These are phyloP conservation scores for Tardiomyces blankii DNA, from an alignment of 1,139 yeast genomes.

Conservation along the genomic window DNA sequence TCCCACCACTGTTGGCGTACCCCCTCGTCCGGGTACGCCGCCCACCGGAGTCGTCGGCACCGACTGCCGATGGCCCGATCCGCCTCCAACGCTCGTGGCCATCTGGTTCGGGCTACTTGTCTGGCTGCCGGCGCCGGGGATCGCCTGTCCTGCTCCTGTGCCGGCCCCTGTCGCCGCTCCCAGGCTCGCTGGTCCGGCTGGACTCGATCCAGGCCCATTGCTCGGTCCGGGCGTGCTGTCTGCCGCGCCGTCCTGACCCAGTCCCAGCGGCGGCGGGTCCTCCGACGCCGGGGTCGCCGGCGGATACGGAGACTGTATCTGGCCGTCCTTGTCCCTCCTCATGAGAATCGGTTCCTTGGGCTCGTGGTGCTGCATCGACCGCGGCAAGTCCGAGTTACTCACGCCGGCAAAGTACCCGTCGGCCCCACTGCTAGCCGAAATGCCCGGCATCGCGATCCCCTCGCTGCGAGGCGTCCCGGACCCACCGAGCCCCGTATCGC, in stretches of 20 bases:
- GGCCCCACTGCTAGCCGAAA: background rate
- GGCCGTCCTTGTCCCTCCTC: slow-evolving; percentile 18
- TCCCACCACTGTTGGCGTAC: background rate
- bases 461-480: background rate
- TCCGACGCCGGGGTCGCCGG: slow-evolving; percentile 1
- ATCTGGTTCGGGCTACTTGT: too few species aligned
- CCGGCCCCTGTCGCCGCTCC: background rate
- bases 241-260: background rate
- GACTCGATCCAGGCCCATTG: too few species aligned
- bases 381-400: slow-evolving; percentile 16
- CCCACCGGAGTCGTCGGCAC: background rate
- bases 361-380: slow-evolving; percentile 21
- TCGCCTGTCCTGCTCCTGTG: background rate
- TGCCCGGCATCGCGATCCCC: background rate
- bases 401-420: background rate
- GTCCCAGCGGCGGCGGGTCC: background rate
- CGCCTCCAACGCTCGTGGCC: too few species aligned
- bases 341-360: slow-evolving; percentile 25
- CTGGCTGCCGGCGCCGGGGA: too few species aligned
- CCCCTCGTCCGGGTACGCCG: background rate
- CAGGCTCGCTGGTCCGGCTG: background rate
- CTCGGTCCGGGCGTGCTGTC: too few species aligned
- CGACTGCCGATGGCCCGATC: background rate
- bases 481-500: background rate
- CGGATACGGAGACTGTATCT: slow-evolving; percentile 7